Evolutionary conservation across 1,284 basidiomycete species (phyloP).

Genomic region (Earliella scabrosa): DNA sequence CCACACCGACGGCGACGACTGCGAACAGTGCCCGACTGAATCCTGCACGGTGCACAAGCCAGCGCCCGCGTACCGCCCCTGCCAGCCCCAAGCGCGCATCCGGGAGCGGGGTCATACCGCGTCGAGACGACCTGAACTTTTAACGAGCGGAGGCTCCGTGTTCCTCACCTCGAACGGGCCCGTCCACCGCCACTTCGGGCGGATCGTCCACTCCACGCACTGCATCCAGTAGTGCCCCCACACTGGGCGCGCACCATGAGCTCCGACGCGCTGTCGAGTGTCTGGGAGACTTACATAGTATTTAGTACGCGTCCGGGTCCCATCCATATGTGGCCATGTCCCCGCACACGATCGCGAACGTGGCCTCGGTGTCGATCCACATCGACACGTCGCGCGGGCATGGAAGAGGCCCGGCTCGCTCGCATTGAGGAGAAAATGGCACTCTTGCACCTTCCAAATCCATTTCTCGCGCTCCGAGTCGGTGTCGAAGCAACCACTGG

Average conservation of each 20-base stretch:
- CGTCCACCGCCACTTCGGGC: constrained; percentile 20
- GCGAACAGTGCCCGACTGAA: constrained; percentile 43
- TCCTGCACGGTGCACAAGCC: constrained; percentile 24
- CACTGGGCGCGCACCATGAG: constrained; percentile 30
- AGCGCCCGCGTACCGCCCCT: constrained; percentile 14
- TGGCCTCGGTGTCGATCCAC: constrained; percentile 7
- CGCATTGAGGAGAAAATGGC: constrained; percentile 6
- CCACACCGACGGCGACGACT: constrained; percentile 45
- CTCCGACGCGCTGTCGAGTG: constrained; percentile 28
- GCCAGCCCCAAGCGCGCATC: constrained; percentile 16
- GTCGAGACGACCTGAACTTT: constrained; percentile 15
- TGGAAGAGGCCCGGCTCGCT: constrained; percentile 9
- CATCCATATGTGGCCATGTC: neutral
- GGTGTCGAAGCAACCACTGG: constrained; percentile 28
- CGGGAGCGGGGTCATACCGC: constrained; percentile 19
- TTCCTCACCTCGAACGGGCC: constrained; percentile 16
- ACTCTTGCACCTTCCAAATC: constrained; percentile 21
- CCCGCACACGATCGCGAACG: neutral
- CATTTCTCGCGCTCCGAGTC: constrained; percentile 21
- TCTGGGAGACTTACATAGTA: no score
- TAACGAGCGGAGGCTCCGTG: constrained; percentile 33
- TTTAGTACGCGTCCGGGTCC: neutral
- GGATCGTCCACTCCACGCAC: constrained; percentile 19
- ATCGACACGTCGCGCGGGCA: constrained; percentile 14
- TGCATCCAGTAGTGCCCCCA: constrained; percentile 13